These are phyloP conservation scores for Cryptococcus amylolentus DNA, from an alignment of 1,284 basidiomycete species.

Conservation along the genomic window DNA sequence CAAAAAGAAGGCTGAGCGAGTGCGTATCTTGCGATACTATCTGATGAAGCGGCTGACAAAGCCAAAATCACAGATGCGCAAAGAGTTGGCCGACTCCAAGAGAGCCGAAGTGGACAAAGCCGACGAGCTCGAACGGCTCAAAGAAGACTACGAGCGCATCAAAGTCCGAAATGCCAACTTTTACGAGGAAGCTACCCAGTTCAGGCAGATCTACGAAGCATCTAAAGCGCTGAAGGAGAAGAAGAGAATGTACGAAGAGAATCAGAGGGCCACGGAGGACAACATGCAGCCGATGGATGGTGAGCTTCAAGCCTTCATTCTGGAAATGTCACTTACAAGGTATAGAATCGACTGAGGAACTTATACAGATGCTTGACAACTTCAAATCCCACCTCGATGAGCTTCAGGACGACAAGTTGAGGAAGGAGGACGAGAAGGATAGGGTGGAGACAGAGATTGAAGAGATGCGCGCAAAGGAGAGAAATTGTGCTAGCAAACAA, in stretches of 20 bases:
- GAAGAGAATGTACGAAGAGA: conserved; percentile 63
- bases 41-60: conserved; percentile 4
- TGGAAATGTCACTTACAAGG: not conserved
- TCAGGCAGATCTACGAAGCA: conserved; percentile 74
- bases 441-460: conserved; percentile 40
- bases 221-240: conserved; percentile 66
- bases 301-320: conserved; percentile 37
- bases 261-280: conserved; percentile 59
- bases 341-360: conserved; percentile 72
- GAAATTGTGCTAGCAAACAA: conserved; percentile 33
- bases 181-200: conserved; percentile 76
- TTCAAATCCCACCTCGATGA: conserved; percentile 58
- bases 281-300: conserved; percentile 66
- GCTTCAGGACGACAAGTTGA: conserved; percentile 33
- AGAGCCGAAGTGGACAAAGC: conserved; percentile 56
- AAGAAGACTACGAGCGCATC: conserved; percentile 63
- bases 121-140: conserved; percentile 67
- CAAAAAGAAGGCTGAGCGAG: conserved; percentile 77
- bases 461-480: conserved; percentile 32
- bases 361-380: conserved; percentile 64
- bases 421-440: conserved; percentile 33
- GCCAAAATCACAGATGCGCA: conserved; percentile 26
- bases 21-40: conserved; percentile 17
- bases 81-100: not conserved
- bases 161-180: conserved; percentile 75